These are phyloP conservation scores for Infundibulicybe gibba DNA, from an alignment of 768 basidiomycete species.

Conservation along the genomic window DNA sequence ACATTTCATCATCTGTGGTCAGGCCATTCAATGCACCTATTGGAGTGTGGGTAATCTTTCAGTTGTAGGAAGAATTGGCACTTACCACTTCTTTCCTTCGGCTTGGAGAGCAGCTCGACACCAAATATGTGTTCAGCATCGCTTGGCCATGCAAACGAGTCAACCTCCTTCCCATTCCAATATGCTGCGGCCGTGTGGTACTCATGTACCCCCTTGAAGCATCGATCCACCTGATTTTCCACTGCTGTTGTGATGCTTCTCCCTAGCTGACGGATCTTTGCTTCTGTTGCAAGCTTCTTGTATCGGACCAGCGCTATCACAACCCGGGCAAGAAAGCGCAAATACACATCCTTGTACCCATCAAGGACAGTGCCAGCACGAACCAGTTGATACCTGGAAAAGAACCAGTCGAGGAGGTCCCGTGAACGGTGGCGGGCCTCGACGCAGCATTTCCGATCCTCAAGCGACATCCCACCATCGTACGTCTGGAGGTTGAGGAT, in stretches of 20 bases:
- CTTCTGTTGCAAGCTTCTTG: background rate
- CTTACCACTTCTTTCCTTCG: background rate
- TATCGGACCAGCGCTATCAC: background rate
- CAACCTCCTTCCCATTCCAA: background rate
- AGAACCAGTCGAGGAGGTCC: constrained; percentile 1
- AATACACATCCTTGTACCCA: background rate
- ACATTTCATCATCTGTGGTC: background rate
- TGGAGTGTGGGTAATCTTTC: background rate
- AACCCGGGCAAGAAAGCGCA: background rate
- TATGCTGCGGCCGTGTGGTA: background rate
- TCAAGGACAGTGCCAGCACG: background rate
- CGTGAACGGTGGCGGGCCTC: background rate
- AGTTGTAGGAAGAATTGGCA: background rate
- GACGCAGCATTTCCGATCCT: background rate
- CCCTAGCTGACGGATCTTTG: background rate
- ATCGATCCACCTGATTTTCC: background rate
- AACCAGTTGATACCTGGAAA: constrained; percentile 8
- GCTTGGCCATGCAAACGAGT: background rate
- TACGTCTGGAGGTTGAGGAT: background rate
- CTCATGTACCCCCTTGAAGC: background rate
- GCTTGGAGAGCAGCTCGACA: background rate
- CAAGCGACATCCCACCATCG: background rate
- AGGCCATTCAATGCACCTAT: background rate
- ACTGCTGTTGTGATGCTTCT: background rate
- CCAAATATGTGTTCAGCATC: background rate